Conservation (phyloP, 805 yeast species). For the Wickerhamomyces ciferrii region DNA sequence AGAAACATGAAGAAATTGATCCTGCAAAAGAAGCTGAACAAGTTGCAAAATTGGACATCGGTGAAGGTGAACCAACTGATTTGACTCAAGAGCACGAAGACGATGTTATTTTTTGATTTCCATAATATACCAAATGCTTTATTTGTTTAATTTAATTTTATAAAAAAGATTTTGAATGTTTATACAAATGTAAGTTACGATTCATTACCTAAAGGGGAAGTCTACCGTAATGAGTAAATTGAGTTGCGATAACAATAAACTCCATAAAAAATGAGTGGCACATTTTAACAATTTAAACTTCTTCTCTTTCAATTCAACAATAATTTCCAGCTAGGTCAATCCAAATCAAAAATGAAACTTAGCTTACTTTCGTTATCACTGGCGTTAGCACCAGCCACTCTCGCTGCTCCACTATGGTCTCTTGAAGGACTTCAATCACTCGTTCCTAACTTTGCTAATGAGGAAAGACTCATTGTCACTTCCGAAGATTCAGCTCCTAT, state of each 20-base stretch:
- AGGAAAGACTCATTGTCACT: constrained; percentile 12
- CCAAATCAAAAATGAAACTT: neutral
- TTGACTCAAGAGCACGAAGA: constrained; percentile 32
- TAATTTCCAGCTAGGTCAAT: neutral
- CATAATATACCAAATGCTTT: neutral
- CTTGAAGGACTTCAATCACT: neutral
- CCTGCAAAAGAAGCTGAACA: constrained; percentile 11
- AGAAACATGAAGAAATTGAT: constrained; percentile 16
- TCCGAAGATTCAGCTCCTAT: constrained; percentile 14
- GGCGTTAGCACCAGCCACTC: neutral
- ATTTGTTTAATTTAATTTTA: neutral
- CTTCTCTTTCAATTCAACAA: neutral
- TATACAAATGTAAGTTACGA: no score
- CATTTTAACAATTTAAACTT: neutral
- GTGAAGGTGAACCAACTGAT: constrained; percentile 8
- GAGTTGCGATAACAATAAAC: neutral
- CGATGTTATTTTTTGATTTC: constrained; percentile 36
- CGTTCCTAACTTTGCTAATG: neutral
- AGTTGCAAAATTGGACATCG: constrained; percentile 7
- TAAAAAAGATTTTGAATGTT: neutral
- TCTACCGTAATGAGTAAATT: neutral
- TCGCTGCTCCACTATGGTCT: neutral
- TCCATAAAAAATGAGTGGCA: neutral
- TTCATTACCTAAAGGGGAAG: neutral
- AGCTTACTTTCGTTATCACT: neutral